Evolutionary conservation across 1,139 yeast genomes (phyloP).

Genomic region (Geotrichum candidum): DNA sequence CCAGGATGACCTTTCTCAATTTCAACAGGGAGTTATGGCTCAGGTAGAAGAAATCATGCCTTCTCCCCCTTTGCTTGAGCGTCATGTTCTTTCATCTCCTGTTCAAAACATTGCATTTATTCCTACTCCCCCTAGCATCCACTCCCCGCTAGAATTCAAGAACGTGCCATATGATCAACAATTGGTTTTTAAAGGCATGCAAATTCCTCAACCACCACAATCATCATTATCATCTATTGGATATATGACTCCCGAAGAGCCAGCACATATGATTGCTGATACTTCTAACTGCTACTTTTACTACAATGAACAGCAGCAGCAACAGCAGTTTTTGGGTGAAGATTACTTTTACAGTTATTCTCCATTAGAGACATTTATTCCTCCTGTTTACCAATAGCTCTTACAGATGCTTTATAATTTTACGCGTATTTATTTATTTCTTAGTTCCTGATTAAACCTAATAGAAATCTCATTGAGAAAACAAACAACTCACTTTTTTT

Average conservation of each 20-base stretch:
- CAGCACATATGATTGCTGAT: neutral
- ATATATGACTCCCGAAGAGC: conserved; percentile 8
- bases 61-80: neutral
- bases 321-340: neutral
- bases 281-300: neutral
- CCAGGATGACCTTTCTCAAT: neutral
- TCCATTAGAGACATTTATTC: conserved; percentile 12
- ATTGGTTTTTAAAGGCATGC: neutral
- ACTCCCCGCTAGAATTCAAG: neutral
- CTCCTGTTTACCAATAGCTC: conserved; percentile 7
- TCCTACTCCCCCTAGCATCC: neutral
- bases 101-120: neutral
- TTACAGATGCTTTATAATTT: neutral
- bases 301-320: neutral
- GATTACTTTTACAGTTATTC: neutral
- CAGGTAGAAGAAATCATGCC: neutral
- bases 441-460: neutral
- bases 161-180: neutral
- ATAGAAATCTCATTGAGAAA: neutral
- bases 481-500: neutral
- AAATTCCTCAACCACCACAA: neutral
- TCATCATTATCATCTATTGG: neutral
- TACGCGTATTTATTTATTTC: neutral
- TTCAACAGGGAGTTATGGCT: neutral
- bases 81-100: neutral